Conservation (phyloP, 2,329 filamentous ascomycete genomes). For the Ceratocystis albifundus region DNA sequence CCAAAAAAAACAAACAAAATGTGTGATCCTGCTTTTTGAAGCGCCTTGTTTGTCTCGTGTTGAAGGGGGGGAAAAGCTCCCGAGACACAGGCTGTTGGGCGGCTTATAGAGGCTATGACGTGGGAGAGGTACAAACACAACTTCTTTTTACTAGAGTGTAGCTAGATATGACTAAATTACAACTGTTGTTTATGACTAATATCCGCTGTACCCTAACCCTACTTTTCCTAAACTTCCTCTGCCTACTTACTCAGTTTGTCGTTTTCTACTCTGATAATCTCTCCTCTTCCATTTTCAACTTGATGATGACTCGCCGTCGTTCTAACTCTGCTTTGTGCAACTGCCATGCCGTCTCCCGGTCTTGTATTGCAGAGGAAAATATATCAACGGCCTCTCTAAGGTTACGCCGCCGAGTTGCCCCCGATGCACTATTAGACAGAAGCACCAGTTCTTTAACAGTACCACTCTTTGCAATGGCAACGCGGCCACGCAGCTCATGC, state of each 20-base stretch:
- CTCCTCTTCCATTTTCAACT: slow-evolving; percentile 6
- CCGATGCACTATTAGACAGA: slow-evolving; percentile 12
- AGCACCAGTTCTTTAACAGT: not conserved
- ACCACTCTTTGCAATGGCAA: slow-evolving; percentile 10
- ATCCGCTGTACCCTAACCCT: not conserved
- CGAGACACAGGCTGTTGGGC: not conserved
- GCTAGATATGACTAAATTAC: not conserved
- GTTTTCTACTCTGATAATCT: not conserved
- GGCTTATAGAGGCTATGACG: slow-evolving; percentile 12
- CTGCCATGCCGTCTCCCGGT: not conserved
- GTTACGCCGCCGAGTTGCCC: slow-evolving; percentile 10
- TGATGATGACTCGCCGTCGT: not conserved
- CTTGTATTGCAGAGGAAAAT: slow-evolving; percentile 8
- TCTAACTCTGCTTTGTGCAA: slow-evolving; percentile 10
- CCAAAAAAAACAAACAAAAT: not conserved
- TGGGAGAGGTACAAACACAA: not conserved
- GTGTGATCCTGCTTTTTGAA: not conserved
- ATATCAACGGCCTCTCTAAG: slow-evolving; percentile 14
- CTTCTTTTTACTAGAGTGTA: not conserved
- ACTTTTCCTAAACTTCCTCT: not conserved
- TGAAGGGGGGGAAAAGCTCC: not conserved
- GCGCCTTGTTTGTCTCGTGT: slow-evolving; percentile 5
- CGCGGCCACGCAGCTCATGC: slow-evolving; percentile 1
- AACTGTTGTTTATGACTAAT: not conserved
- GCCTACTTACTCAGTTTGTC: not conserved